A percentile compares a stretch with the other conserved stretches of the same genome.
Evolutionary conservation across 768 basidiomycete species (phyloP).

Genomic region (Pulveroboletus sp.): DNA sequence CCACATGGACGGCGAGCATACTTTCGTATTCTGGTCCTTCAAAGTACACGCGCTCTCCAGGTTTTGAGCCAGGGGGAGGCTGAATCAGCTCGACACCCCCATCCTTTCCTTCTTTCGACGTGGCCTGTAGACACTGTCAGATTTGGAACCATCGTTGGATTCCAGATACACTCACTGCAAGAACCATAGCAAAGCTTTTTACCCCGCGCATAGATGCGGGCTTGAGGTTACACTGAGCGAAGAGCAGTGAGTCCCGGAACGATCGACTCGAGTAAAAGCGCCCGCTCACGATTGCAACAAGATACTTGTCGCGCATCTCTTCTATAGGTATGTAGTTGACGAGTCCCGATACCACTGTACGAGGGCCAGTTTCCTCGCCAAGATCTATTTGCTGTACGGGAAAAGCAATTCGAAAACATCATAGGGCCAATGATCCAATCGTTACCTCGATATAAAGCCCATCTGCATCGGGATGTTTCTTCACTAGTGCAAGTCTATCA

Average conservation of each 20-base stretch:
- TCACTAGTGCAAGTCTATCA: conserved; percentile 50
- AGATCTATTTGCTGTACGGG: conserved; percentile 82
- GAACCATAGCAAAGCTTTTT: conserved; percentile 98
- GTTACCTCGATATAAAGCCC: conserved; percentile 91
- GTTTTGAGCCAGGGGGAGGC: conserved; percentile 81
- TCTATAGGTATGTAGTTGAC: conserved; percentile 97
- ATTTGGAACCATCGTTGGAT: background rate
- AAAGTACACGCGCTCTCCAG: conserved; percentile 94
- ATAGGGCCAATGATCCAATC: background rate
- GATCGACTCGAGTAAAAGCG: background rate
- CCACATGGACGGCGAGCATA: conserved; percentile 32
- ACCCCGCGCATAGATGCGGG: conserved; percentile 96
- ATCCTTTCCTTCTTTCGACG: conserved; percentile 86
- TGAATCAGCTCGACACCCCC: conserved; percentile 89
- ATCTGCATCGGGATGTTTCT: conserved; percentile 96
- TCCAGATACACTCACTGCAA: conserved; percentile 63
- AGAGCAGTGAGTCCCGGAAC: background rate
- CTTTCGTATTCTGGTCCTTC: conserved; percentile 87
- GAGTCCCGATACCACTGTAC: conserved; percentile 95
- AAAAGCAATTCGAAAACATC: background rate
- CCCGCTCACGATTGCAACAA: conserved; percentile 74
- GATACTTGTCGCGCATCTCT: conserved; percentile 79
- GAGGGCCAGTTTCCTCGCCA: conserved; percentile 90
- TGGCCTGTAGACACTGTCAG: conserved; percentile 53
- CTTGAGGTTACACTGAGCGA: conserved; percentile 81